Conservation (phyloP, 176 grass and related monocot species). For the Oryza brachyantha region DNA sequence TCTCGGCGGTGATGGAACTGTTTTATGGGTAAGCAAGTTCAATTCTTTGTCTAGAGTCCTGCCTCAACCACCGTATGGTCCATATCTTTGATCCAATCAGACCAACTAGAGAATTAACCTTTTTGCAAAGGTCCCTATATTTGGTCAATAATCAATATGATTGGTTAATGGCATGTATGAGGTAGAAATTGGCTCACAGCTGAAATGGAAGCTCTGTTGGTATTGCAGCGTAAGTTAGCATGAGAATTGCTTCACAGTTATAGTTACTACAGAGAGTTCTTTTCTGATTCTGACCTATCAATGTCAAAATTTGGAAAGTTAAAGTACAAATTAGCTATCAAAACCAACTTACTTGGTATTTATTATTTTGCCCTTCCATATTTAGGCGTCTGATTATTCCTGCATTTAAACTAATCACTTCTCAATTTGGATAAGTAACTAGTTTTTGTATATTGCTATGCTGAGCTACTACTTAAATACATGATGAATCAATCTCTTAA, state of each 20-base stretch:
- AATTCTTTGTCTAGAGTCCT: neutral
- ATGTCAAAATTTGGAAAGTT: neutral
- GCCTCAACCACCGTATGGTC: neutral
- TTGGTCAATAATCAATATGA: neutral
- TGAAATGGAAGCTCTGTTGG: neutral
- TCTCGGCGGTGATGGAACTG: constrained; percentile 94
- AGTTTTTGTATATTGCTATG: neutral
- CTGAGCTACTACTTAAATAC: constrained; percentile 18
- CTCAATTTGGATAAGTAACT: neutral
- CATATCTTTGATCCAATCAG: neutral
- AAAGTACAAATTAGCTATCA: neutral
- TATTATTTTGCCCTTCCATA: neutral
- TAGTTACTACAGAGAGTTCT: neutral
- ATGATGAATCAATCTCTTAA: constrained; percentile 23
- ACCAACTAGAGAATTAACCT: neutral
- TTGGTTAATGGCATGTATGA: neutral
- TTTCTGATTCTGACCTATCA: neutral
- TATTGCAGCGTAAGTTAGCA: neutral
- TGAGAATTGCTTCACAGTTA: neutral
- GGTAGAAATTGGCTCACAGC: neutral
- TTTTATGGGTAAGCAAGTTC: constrained; percentile 76
- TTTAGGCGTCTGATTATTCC: neutral
- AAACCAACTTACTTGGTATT: neutral
- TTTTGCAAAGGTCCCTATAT: neutral
- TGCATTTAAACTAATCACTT: neutral